Conservation (phyloP, 768 basidiomycete genomes). For the Auriscalpium vulgare region DNA sequence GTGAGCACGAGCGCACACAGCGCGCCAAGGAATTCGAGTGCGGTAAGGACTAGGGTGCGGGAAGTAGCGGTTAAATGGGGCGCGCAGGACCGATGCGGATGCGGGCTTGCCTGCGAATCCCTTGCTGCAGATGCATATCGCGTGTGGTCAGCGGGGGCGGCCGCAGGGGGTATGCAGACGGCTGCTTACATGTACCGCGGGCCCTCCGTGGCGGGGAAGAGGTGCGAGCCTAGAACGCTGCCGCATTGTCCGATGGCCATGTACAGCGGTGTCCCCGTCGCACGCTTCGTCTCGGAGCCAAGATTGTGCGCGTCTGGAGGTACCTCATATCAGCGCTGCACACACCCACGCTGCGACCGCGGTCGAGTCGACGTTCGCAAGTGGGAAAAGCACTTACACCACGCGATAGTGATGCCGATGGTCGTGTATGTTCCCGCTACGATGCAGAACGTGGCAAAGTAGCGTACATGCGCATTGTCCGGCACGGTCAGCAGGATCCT, state of each 20-base stretch:
- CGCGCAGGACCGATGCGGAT: not conserved
- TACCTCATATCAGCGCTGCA: not conserved
- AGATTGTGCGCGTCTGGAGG: slow-evolving; percentile 62
- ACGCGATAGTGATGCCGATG: slow-evolving; percentile 67
- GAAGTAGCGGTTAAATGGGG: not conserved
- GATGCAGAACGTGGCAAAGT: slow-evolving; percentile 75
- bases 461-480: slow-evolving; percentile 51
- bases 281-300: slow-evolving; percentile 71
- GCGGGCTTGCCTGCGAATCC: slow-evolving; percentile 45
- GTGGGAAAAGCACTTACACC: slow-evolving; percentile 44
- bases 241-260: slow-evolving; percentile 79
- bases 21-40: slow-evolving; percentile 48
- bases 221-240: slow-evolving; percentile 66
- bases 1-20: slow-evolving; percentile 43
- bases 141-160: not conserved
- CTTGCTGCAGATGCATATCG: slow-evolving; percentile 28
- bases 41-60: slow-evolving; percentile 34
- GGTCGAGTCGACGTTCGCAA: too few species aligned
- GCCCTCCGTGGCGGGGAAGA: slow-evolving; percentile 57
- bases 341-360: not conserved
- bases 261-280: slow-evolving; percentile 69
- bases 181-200: slow-evolving; percentile 55
- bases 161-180: not conserved
- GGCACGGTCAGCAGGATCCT: slow-evolving; percentile 51
- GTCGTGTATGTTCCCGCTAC: slow-evolving; percentile 70